phyloP scores from a whole-genome alignment of 2,329 filamentous ascomycete genomes.

The Grosmannia huntii region DNA sequence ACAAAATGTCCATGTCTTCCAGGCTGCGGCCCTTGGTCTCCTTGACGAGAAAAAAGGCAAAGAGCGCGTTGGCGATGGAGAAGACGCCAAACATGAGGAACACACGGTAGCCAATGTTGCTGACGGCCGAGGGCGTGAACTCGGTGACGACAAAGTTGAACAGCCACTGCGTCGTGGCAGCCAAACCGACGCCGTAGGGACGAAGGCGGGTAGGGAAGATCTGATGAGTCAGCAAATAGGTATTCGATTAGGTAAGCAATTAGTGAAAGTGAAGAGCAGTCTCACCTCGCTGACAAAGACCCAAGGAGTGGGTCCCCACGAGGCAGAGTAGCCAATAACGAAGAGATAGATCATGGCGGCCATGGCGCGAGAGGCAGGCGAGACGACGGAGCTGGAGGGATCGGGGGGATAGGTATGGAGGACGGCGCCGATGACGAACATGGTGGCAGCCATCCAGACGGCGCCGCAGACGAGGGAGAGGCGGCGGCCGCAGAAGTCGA shows the following conservation, averaged over 20 bases:
- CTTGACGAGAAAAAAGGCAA: constrained; percentile 12
- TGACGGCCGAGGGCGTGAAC: constrained; percentile 18
- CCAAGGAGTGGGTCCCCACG: constrained; percentile 19
- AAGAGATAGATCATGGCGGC: constrained; percentile 17
- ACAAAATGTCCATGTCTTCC: constrained; percentile 18
- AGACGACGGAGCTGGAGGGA: not conserved
- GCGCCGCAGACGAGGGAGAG: constrained; percentile 14
- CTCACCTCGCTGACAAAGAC: constrained; percentile 9
- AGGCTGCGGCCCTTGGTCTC: constrained; percentile 16
- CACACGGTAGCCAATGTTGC: constrained; percentile 3
- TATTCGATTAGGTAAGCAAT: too few relatives aligned
- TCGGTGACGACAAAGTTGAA: constrained; percentile 19
- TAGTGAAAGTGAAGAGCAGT: fast-evolving
- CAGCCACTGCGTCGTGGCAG: constrained; percentile 19
- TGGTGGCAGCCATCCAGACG: constrained; percentile 12
- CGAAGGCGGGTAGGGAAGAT: constrained; percentile 17
- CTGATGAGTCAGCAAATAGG: not conserved
- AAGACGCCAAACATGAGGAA: constrained; percentile 12
- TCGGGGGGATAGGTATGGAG: constrained; percentile 9
- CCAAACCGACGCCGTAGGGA: constrained; percentile 16
- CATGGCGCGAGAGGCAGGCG: constrained; percentile 8
- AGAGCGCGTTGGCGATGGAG: constrained; percentile 3
- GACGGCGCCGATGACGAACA: constrained; percentile 22
- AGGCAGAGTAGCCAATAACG: constrained; percentile 13
- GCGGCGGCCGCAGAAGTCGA: constrained; percentile 15